Percentiles rank a stretch among this genome's conserved stretches.
phyloP scores from a whole-genome alignment of 225 moss, liverwort and hornwort species.

The Ulota crispa region DNA sequence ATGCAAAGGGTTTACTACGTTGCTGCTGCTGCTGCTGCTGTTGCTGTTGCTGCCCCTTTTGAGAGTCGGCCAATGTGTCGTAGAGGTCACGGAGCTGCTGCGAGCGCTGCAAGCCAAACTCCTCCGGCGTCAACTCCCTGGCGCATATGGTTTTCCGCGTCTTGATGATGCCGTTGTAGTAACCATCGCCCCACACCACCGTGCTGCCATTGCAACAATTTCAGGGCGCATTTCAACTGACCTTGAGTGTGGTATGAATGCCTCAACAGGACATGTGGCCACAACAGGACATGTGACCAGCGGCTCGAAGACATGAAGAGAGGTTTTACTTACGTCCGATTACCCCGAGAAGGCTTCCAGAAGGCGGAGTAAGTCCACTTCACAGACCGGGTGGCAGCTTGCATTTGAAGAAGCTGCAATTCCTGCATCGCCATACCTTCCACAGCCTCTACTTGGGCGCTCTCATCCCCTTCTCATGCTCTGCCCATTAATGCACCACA shows the following conservation, averaged over 20 bases:
- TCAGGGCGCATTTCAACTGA: not conserved
- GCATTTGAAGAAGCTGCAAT: slow-evolving; percentile 61
- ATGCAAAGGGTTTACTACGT: slow-evolving; percentile 76
- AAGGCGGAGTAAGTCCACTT: slow-evolving; percentile 94
- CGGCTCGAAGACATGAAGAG: not conserved
- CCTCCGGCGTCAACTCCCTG: slow-evolving; percentile 79
- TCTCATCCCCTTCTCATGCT: slow-evolving; percentile 48
- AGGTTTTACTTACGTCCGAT: slow-evolving; percentile 52
- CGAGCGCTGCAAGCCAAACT: slow-evolving; percentile 90
- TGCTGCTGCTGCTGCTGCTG: slow-evolving; percentile 56
- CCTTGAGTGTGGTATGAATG: not conserved
- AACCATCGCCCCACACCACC: slow-evolving; percentile 86
- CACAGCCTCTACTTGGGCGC: slow-evolving; percentile 17
- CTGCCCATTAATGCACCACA: not conserved
- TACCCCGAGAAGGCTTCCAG: slow-evolving; percentile 58
- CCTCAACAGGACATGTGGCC: not conserved
- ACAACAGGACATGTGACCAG: not conserved
- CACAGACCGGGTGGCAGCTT: slow-evolving; percentile 78
- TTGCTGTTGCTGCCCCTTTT: slow-evolving; percentile 40
- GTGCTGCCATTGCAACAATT: slow-evolving; percentile 39
- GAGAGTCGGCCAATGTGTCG: slow-evolving; percentile 53
- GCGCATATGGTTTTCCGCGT: slow-evolving; percentile 83
- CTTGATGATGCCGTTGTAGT: slow-evolving; percentile 90
- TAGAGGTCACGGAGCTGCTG: slow-evolving; percentile 89
- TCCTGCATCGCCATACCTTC: slow-evolving; percentile 31